Percentiles rank a stretch among this genome's conserved stretches.
Conservation (phyloP, 345 rosid species). For the Kernera saxatilis region DNA sequence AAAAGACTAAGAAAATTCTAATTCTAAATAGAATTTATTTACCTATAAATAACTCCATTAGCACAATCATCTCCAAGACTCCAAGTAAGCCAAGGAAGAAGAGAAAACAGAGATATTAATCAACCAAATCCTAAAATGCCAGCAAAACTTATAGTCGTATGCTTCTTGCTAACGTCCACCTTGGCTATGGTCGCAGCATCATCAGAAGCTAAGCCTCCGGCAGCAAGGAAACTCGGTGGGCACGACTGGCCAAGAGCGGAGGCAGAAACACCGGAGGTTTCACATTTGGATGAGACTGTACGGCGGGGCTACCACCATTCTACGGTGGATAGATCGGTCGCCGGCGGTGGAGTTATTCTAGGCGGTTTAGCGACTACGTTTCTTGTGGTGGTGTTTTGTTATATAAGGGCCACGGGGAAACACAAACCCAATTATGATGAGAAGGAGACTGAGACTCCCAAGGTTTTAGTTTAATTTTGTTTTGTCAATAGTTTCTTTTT, state of each 20-base stretch:
- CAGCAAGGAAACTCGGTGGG: conserved; percentile 44
- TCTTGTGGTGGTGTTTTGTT: conserved; percentile 61
- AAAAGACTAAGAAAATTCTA: not conserved
- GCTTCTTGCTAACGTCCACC: conserved; percentile 18
- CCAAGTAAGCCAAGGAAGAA: conserved; percentile 1
- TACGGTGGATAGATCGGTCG: conserved; percentile 58
- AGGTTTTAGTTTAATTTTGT: conserved; percentile 19
- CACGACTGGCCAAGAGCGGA: conserved; percentile 16
- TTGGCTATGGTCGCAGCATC: conserved; percentile 22
- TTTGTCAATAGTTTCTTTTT: not conserved
- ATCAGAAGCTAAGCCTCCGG: conserved; percentile 25
- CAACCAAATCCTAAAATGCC: conserved; percentile 15
- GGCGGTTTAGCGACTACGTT: conserved; percentile 72
- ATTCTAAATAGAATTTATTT: not conserved
- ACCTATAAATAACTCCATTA: conserved; percentile 15
- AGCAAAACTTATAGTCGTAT: not conserved
- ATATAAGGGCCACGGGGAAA: conserved; percentile 64
- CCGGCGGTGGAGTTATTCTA: conserved; percentile 75
- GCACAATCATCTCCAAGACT: conserved; percentile 17
- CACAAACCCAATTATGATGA: conserved; percentile 27
- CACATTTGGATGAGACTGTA: conserved; percentile 15
- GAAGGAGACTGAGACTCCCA: conserved; percentile 15
- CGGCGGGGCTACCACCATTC: conserved; percentile 35
- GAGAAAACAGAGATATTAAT: not conserved
- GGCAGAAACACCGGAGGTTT: conserved; percentile 14